Base-by-base conservation (phyloP, 2,329 filamentous ascomycete species). In the Cladosporium velox region DNA sequence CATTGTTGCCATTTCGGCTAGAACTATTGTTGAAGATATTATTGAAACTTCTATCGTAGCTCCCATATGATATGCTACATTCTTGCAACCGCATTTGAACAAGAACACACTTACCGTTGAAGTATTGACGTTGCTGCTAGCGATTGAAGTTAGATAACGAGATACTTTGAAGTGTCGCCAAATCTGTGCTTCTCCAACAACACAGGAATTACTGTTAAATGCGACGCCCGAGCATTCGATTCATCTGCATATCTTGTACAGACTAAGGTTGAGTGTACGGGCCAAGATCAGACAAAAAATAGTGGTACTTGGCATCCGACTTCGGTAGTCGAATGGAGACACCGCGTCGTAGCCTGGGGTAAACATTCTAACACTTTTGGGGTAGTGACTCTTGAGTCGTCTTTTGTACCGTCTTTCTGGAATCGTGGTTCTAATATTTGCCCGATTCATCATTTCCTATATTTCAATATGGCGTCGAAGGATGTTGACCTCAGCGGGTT, bases 401-500 rank as follows among this genome's bases (percentile, higher is more conserved):
- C 32, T 18, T 55, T 21, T 30, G 32, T 55, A 21, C 52, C 28
- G n/a, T 10, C 26, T 21, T 21, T 12, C 28, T 11, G 7, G 52
- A 24, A 21, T 55, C 18, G 30, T 15, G 18, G 1, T 55, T 11
- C 52, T 11, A n/a, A 21, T 10, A 55, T 32, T 30, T 32, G 32
- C 30, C 18, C n/a, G 2, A 4, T 21, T 55, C 1, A 14, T 55
- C 52, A 32, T 3, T 12, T n/a, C 6, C 1, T 32, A 8, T 11
- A 18, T 32, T 55, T 14, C 0, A 44, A 18, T 51, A 64, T 64
- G 61, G 26, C 61, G 24, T 26, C 34, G 15, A 64, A 64, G 18
- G 61, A 64, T 44, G 26, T 64, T 6, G 61, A 64, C 51, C 51
- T 64, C 15, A 32, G 10, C 30, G 61, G 61, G 30, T 52, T 64